Percentiles rank a stretch among this genome's conserved stretches.
phyloP scores from a whole-genome alignment of 2,329 filamentous ascomycete species.

The Verticillium nonalfalfae region DNA sequence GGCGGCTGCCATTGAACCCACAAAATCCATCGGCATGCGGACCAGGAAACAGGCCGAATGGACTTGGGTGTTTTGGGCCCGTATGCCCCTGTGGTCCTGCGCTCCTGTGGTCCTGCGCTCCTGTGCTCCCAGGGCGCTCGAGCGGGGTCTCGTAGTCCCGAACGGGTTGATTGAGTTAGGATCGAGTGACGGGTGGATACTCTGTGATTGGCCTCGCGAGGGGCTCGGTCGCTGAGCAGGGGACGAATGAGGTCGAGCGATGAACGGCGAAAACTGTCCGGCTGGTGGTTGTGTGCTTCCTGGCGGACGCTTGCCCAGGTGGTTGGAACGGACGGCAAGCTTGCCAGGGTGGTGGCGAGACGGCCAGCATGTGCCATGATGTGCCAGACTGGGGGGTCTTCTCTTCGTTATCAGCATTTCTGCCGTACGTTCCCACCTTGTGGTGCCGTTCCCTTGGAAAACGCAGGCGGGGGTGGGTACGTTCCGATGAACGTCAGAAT shows the following conservation, averaged over 20 bases:
- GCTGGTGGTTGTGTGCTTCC: neutral
- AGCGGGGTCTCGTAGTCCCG: neutral
- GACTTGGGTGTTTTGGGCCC: neutral
- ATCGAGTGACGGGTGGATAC: neutral
- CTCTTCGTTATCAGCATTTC: neutral
- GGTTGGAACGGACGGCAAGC: neutral
- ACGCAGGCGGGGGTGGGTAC: neutral
- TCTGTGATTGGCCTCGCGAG: neutral
- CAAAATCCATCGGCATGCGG: neutral
- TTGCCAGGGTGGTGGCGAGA: neutral
- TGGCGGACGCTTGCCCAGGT: neutral
- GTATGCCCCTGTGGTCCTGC: too few relatives aligned
- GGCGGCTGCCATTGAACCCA: neutral
- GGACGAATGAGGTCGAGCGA: neutral
- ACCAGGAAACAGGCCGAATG: neutral
- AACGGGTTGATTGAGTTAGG: neutral
- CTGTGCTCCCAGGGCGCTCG: neutral
- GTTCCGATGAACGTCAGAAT: neutral
- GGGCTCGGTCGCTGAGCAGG: neutral
- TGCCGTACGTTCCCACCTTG: neutral
- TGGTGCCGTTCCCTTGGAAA: neutral
- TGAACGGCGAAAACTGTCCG: neutral
- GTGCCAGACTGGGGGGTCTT: neutral
- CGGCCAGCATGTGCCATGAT: neutral
- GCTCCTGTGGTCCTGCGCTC: too few relatives aligned